Base-by-base conservation (phyloP, 129 eudicot genomes). In the Heracleum sosnowskyi region DNA sequence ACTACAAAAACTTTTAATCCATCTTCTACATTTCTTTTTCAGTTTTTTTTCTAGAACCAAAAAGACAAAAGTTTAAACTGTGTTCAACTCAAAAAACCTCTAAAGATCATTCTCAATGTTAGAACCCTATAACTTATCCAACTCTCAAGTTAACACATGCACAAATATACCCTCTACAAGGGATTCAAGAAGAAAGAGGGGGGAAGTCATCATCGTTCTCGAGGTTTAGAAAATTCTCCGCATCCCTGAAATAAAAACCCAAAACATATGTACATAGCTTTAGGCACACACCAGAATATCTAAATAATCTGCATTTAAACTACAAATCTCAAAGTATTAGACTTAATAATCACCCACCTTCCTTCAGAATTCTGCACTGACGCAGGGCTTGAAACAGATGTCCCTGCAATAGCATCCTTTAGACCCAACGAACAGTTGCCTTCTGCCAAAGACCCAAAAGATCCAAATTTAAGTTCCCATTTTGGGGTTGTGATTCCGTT, bases 191-290 rank as follows among this genome's bases (percentile, higher is more conserved):
- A 16, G 93, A 84, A 77, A 93, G 82, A 63, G 98, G 96, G 73
- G 98, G 98, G 47, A 93, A 93, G 44, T 93, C 97, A 5, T 87
- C 95, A 76, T 93, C 97, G 39, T 85, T 89, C 92, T 94, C 83
- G 24, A 94, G 88, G 85, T 77, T 90, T 75, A 88, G 76, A 29
- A 88, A 78, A 81, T 81, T 80, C 55, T 84, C 89, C 57, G 81
- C 85, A 60, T 76, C 78, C 93, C 98, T 91, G 87, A 53, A 86
- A 66, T 66, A 66, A 60, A 82, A 85, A 7, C 57, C 45, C 60
- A 74, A 75, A 70, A n/a, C 41, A 44, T 37, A 63, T 29, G 36
- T 63, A 44, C 40, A 75, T 49, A 51, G 62, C 40, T 36, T 77
- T 51, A 83, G 75, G 62, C 47, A 82, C 64, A 55, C 64, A 31